Evolutionary conservation across 495 filamentous ascomycete genomes (phyloP), one percentile per base, ranked within the genome.

Genomic region (Penicillium robsamsonii): DNA sequence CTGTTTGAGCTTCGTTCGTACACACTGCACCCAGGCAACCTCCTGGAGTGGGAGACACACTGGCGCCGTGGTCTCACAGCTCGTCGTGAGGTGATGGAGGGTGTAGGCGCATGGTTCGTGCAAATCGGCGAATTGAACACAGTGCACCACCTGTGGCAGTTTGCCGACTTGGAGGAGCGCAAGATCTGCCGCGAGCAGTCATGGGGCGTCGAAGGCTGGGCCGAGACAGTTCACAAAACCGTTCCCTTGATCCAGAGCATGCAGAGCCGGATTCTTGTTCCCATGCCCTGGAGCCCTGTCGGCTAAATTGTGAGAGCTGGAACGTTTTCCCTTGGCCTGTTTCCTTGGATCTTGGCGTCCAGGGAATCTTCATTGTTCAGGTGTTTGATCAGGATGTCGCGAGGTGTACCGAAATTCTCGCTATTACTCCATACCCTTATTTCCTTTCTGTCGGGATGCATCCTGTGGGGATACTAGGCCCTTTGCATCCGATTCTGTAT

Each of bases 101-200:
- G 94, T 13, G 95, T 98, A 1, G 94, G 94, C 11, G 94, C 94
- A 1, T 98, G 94, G 94, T 98, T 98, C 59, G 92, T 96, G 30
- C 94, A 98, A 78, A 92, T 98, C 61, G 94, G 94, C 46, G 94
- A 96, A 46, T 79, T 98, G 44, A 98, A 98, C 77, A 96, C 90
- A 0, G 94, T 98, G 20, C 95, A 98, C 74, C 93, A 97, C 67
- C 81, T 98, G 25, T 98, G 94, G 94, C 94, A 98, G 66, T 98
- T 97, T 79, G 93, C 93, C 44, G 87, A 97, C 72, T 70, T 98
- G 56, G 91, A 97, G 72, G 94, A 97, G 73, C 81, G 94, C 53
- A 94, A 95, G 75, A 81, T 92, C 27, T 81, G 91, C 53, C 80
- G 94, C 54, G 94, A 98, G 81, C 84, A 92, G 81, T 96, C 92